Evolutionary conservation across 1,284 basidiomycete species (phyloP).

Genomic region (Heterobasidion parviporum): DNA sequence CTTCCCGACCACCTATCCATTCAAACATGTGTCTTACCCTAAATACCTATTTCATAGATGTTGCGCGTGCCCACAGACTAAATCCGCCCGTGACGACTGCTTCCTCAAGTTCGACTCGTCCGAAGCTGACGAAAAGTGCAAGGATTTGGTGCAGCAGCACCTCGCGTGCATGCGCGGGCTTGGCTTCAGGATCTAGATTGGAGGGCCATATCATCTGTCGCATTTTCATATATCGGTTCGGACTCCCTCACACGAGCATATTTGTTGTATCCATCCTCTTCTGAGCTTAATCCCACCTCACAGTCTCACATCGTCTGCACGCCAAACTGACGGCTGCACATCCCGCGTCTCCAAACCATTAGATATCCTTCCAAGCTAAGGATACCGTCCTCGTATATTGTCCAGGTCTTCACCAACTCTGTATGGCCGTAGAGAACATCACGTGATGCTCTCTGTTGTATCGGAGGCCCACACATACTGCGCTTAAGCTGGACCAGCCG

Average conservation of each 20-base stretch:
- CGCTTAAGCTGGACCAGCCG: too few relatives aligned
- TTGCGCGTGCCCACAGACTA: slow-evolving; percentile 94
- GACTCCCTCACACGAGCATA: background rate
- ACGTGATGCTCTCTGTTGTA: too few relatives aligned
- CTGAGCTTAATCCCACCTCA: background rate
- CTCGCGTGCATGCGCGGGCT: slow-evolving; percentile 85
- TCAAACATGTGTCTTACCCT: background rate
- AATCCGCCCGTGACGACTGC: slow-evolving; percentile 86
- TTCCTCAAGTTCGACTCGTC: slow-evolving; percentile 73
- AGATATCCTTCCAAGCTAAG: too few relatives aligned
- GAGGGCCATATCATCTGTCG: background rate
- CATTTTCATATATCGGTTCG: background rate
- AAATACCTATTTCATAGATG: slow-evolving; percentile 43
- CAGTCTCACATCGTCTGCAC: background rate
- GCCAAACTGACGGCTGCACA: background rate
- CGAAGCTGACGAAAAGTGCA: slow-evolving; percentile 73
- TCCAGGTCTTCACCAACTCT: too few relatives aligned
- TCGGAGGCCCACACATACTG: too few relatives aligned
- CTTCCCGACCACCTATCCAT: background rate
- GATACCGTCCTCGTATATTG: too few relatives aligned
- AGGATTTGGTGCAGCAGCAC: slow-evolving; percentile 72
- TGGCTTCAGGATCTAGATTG: slow-evolving; percentile 64
- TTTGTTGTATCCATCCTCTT: background rate
- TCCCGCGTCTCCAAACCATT: background rate
- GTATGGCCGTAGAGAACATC: too few relatives aligned